Percentiles rank a stretch among this genome's conserved stretches.
phyloP scores from a whole-genome alignment of 441 rosid species.

The Isatis lusitanica region DNA sequence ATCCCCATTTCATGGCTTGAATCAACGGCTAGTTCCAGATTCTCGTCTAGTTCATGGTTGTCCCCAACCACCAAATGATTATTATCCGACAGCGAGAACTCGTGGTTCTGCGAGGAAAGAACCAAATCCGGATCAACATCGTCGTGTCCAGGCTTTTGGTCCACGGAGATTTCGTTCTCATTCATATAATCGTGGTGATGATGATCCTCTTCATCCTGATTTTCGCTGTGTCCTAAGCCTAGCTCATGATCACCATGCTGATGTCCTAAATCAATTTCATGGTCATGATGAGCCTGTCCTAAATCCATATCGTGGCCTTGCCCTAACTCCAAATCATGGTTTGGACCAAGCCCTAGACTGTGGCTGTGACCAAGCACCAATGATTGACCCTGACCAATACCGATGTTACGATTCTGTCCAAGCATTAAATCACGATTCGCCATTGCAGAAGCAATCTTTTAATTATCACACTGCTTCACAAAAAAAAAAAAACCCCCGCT shows the following conservation, averaged over 20 bases:
- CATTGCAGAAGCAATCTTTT: slow-evolving; percentile 44
- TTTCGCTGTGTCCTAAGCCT: slow-evolving; percentile 59
- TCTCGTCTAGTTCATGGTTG: slow-evolving; percentile 72
- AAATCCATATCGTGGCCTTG: slow-evolving; percentile 69
- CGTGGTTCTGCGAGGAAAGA: slow-evolving; percentile 54
- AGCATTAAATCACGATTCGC: slow-evolving; percentile 84
- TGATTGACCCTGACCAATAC: slow-evolving; percentile 67
- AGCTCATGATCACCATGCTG: slow-evolving; percentile 72
- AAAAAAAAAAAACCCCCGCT: slow-evolving; percentile 23
- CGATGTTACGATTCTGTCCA: slow-evolving; percentile 63
- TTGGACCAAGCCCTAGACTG: slow-evolving; percentile 60
- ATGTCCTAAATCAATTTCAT: slow-evolving; percentile 66
- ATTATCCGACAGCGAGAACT: slow-evolving; percentile 57
- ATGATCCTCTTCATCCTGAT: slow-evolving; percentile 52
- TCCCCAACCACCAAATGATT: slow-evolving; percentile 67
- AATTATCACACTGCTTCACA: slow-evolving; percentile 18
- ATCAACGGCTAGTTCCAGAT: slow-evolving; percentile 67
- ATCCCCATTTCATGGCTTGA: slow-evolving; percentile 72
- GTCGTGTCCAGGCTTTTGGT: slow-evolving; percentile 58
- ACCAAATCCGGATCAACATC: slow-evolving; percentile 57
- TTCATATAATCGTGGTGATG: slow-evolving; percentile 56
- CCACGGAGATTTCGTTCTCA: slow-evolving; percentile 59
- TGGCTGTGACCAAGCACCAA: slow-evolving; percentile 70
- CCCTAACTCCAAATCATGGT: slow-evolving; percentile 65
- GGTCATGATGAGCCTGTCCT: slow-evolving; percentile 68